Evolutionary conservation across 768 basidiomycete species (phyloP).

Genomic region (Boletus rubescentipes): DNA sequence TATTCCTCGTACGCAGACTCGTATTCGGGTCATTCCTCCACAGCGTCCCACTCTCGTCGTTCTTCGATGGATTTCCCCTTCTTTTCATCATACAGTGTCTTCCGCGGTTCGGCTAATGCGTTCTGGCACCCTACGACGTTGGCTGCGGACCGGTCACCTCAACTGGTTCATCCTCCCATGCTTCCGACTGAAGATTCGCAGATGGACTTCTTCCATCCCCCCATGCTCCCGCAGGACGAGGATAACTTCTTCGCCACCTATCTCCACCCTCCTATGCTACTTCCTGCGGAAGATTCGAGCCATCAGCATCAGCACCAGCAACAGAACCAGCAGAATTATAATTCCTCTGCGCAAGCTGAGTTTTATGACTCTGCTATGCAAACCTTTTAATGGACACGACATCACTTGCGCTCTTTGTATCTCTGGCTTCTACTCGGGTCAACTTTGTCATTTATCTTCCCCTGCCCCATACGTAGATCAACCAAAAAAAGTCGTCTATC

Average conservation of each 20-base stretch:
- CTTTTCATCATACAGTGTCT: slow-evolving; percentile 51
- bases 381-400: slow-evolving; percentile 24
- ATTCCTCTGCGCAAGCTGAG: slow-evolving; percentile 22
- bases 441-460: neutral
- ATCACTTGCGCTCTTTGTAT: neutral
- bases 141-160: slow-evolving; percentile 54
- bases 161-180: slow-evolving; percentile 70
- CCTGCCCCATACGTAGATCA: slow-evolving; percentile 19
- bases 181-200: slow-evolving; percentile 59
- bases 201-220: slow-evolving; percentile 73
- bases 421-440: slow-evolving; percentile 7
- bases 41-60: slow-evolving; percentile 56
- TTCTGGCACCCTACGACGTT: slow-evolving; percentile 84
- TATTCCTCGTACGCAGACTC: slow-evolving; percentile 62
- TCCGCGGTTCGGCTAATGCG: slow-evolving; percentile 53
- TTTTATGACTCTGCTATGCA: slow-evolving; percentile 39
- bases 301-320: slow-evolving; percentile 24
- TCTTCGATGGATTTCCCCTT: slow-evolving; percentile 68
- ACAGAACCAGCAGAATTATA: slow-evolving; percentile 20
- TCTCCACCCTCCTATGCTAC: slow-evolving; percentile 56
- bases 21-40: slow-evolving; percentile 57
- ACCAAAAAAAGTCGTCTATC: slow-evolving; percentile 9
- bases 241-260: slow-evolving; percentile 57
- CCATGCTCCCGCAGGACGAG: slow-evolving; percentile 61
- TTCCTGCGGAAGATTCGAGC: slow-evolving; percentile 38